phyloP scores from a whole-genome alignment of 140 eudicot species.

The Cichorium intybus region DNA sequence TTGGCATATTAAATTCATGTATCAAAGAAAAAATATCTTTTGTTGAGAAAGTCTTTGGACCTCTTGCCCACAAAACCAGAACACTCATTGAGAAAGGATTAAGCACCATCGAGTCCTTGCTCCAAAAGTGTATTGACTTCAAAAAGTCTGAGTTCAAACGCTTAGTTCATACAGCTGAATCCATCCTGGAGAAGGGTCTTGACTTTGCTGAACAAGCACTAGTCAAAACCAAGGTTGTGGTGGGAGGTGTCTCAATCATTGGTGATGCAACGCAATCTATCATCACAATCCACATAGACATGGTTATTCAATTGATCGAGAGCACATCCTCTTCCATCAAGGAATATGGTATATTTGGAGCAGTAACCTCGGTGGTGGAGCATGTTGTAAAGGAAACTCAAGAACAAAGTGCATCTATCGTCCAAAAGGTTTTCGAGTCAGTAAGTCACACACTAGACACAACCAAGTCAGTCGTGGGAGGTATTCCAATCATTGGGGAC shows the following conservation, averaged over 20 bases:
- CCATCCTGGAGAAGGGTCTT: neutral
- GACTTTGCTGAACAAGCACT: neutral
- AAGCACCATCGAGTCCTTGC: neutral
- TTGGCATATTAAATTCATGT: neutral
- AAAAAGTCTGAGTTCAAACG: neutral
- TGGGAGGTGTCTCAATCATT: neutral
- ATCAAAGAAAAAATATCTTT: neutral
- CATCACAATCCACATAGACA: neutral
- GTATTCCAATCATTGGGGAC: conserved; percentile 15
- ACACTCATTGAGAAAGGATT: neutral
- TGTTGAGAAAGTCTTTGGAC: neutral
- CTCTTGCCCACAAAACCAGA: neutral
- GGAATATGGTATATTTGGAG: neutral
- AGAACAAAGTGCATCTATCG: neutral
- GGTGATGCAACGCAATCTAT: neutral
- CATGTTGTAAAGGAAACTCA: neutral
- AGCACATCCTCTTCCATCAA: neutral
- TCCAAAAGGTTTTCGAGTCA: neutral
- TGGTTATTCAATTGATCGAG: neutral
- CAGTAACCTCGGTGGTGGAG: neutral
- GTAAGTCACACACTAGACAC: neutral
- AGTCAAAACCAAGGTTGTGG: neutral
- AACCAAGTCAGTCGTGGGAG: neutral
- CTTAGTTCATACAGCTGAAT: neutral
- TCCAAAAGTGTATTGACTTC: neutral